These are phyloP conservation scores for Alternaria arborescens DNA, from an alignment of 2,329 filamentous ascomycete species.

Conservation along the genomic window DNA sequence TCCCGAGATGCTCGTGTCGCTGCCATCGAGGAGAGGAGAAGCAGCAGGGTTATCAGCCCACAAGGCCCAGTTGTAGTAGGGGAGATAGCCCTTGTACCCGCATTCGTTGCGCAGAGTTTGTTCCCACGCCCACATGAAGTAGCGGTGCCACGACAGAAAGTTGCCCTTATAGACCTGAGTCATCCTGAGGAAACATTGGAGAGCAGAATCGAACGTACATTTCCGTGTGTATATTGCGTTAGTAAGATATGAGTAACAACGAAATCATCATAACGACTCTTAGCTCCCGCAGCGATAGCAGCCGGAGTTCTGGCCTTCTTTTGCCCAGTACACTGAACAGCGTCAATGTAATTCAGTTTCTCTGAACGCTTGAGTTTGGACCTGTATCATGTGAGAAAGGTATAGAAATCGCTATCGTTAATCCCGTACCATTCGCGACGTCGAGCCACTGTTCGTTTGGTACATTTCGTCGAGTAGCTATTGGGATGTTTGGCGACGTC, in stretches of 20 bases:
- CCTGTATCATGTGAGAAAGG: background rate
- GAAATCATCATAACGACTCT: conserved; percentile 8
- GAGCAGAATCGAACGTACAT: background rate
- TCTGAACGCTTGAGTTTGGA: conserved; percentile 14
- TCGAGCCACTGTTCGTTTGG: background rate
- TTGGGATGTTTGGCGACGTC: background rate
- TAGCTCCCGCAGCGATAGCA: conserved; percentile 35
- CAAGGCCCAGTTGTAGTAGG: conserved; percentile 12
- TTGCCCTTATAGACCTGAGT: conserved; percentile 28
- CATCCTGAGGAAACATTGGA: conserved; percentile 11
- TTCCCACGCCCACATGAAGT: conserved; percentile 54
- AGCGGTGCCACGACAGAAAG: conserved; percentile 51
- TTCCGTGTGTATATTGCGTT: too few species aligned
- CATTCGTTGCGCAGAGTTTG: conserved; percentile 53
- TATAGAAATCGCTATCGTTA: too few species aligned
- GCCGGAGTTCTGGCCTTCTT: conserved; percentile 36
- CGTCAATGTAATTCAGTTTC: conserved; percentile 40
- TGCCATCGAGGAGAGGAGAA: conserved; percentile 10
- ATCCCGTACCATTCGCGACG: too few species aligned
- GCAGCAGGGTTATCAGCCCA: conserved; percentile 6
- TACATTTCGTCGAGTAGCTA: conserved; percentile 1
- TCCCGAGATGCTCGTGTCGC: conserved; percentile 12
- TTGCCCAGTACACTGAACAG: conserved; percentile 41
- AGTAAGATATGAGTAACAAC: too few species aligned
- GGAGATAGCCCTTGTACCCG: conserved; percentile 11